A percentile compares a stretch with the other conserved stretches of the same genome.
These are phyloP conservation scores for Solanum corneliomulleri DNA, from an alignment of 257 asterid genomes.

Conservation along the genomic window DNA sequence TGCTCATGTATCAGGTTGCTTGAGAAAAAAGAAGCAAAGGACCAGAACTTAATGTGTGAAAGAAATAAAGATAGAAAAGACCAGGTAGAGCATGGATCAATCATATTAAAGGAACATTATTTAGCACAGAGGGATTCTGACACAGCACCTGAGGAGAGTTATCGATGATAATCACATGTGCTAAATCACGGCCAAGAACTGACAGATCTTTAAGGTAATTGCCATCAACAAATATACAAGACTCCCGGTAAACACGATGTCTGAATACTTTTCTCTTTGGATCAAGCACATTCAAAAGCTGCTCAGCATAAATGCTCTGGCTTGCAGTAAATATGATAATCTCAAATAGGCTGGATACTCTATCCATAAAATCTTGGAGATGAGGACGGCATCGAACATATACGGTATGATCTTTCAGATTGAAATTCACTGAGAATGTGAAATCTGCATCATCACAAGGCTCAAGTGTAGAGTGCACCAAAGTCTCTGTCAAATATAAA, in stretches of 20 bases:
- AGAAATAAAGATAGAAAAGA: not conserved
- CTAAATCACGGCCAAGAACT: conserved; percentile 95
- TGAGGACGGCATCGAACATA: conserved; percentile 89
- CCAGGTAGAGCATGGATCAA: not conserved
- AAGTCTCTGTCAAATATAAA: conserved; percentile 64
- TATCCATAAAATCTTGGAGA: conserved; percentile 72
- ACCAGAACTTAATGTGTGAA: not conserved
- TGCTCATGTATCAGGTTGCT: not conserved
- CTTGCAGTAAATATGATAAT: conserved; percentile 93
- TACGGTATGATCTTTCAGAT: conserved; percentile 60
- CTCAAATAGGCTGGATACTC: conserved; percentile 67
- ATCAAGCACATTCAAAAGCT: conserved; percentile 77
- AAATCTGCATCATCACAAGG: conserved; percentile 82
- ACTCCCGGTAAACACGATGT: conserved; percentile 91
- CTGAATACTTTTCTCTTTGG: conserved; percentile 89
- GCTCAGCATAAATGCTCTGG: conserved; percentile 94
- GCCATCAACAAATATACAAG: conserved; percentile 83
- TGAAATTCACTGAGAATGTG: conserved; percentile 78
- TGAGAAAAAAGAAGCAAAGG: not conserved
- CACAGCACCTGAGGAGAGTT: conserved; percentile 92
- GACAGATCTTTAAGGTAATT: conserved; percentile 91
- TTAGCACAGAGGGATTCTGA: not conserved
- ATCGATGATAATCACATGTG: conserved; percentile 71
- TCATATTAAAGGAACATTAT: not conserved
- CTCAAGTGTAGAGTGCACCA: conserved; percentile 97